These are phyloP conservation scores for Kappamyces sp. DNA, from an alignment of 192 early-diverging fungal genomes.

Conservation along the genomic window DNA sequence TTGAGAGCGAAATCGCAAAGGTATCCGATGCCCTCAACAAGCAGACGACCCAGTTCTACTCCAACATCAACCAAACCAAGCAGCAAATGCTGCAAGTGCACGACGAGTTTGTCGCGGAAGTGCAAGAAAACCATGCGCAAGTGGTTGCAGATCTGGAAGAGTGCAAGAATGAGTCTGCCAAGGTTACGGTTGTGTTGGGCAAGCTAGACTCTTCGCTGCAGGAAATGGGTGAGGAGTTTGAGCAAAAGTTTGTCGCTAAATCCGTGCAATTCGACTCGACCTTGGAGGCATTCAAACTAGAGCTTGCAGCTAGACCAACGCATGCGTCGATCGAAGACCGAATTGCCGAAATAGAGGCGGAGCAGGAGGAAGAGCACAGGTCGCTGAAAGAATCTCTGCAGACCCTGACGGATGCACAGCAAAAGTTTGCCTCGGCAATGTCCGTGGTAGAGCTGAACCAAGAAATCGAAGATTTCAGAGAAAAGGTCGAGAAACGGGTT, in stretches of 20 bases:
- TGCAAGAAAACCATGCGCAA: conserved; percentile 3
- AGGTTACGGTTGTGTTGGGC: too few species aligned
- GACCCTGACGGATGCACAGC: too few species aligned
- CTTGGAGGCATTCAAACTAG: conserved; percentile 13
- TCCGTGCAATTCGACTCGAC: conserved; percentile 1
- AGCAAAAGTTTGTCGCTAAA: background rate
- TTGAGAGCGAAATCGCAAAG: background rate
- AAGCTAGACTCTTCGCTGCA: background rate
- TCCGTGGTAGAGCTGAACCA: too few species aligned
- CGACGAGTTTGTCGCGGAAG: background rate
- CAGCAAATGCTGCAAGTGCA: background rate
- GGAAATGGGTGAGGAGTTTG: background rate
- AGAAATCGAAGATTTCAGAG: too few species aligned
- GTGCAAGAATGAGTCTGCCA: too few species aligned
- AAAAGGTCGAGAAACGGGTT: too few species aligned
- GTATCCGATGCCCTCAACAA: background rate
- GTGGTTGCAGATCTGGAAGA: background rate
- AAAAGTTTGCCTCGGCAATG: too few species aligned
- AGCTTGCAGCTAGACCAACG: conserved; percentile 3
- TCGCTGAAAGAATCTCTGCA: too few species aligned
- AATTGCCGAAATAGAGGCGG: too few species aligned
- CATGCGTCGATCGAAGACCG: background rate
- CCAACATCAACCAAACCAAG: background rate
- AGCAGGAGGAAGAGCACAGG: too few species aligned
- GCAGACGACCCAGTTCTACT: background rate